Evolutionary conservation across 2,329 filamentous ascomycete species (phyloP).

Genomic region (Arachnopeziza araneosa): DNA sequence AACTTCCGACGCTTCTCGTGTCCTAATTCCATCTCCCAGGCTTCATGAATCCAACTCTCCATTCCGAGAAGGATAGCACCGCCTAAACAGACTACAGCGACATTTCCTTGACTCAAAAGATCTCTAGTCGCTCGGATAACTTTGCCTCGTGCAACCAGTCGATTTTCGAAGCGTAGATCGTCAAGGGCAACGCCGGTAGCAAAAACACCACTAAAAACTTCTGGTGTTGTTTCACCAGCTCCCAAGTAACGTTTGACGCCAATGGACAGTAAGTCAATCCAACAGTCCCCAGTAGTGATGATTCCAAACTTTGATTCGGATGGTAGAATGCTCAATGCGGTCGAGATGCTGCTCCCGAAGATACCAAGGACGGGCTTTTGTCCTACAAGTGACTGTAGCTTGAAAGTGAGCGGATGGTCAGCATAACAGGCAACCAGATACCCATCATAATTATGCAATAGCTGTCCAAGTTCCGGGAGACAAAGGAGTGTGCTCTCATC

Average conservation of each 20-base stretch:
- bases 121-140: slow-evolving; percentile 67
- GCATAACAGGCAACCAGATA: slow-evolving; percentile 87
- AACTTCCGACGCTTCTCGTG: not conserved
- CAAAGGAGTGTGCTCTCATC: not conserved
- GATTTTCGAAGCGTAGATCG: slow-evolving; percentile 67
- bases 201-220: slow-evolving; percentile 67
- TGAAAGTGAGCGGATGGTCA: slow-evolving; percentile 67
- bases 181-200: slow-evolving; percentile 76
- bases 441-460: slow-evolving; percentile 53
- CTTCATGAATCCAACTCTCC: slow-evolving; percentile 66
- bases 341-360: slow-evolving; percentile 73
- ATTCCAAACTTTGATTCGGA: slow-evolving; percentile 63
- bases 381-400: slow-evolving; percentile 41
- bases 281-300: slow-evolving; percentile 79
- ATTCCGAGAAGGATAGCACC: slow-evolving; percentile 90
- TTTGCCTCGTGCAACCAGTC: slow-evolving; percentile 56
- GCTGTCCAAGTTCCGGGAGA: slow-evolving; percentile 31
- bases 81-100: slow-evolving; percentile 72
- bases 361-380: slow-evolving; percentile 62
- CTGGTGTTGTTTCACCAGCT: slow-evolving; percentile 25
- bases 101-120: slow-evolving; percentile 51
- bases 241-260: slow-evolving; percentile 54
- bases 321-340: slow-evolving; percentile 34
- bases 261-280: slow-evolving; percentile 65
- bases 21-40: slow-evolving; percentile 44